Conservation (phyloP, 768 basidiomycete genomes). For the Galerina marginata region DNA sequence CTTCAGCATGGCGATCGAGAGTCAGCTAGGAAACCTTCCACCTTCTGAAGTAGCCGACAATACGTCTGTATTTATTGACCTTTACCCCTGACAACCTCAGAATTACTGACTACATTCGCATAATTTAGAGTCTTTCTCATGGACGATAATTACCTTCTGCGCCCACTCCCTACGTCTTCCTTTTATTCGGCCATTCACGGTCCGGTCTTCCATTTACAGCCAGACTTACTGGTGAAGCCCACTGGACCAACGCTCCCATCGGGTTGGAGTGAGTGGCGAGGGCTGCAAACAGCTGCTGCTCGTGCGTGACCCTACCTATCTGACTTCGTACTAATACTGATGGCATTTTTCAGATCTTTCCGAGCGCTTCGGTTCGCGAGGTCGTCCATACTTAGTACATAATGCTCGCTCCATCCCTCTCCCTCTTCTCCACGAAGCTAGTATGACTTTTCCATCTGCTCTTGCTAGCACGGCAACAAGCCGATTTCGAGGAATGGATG, state of each 20-base stretch:
- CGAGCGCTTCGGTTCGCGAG: constrained; percentile 2
- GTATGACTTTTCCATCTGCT: not conserved
- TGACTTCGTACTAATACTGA: not conserved
- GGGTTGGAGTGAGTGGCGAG: constrained; percentile 9
- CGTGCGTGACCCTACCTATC: not conserved
- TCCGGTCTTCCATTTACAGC: constrained; percentile 3
- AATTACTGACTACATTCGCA: too few relatives aligned
- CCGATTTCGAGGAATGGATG: constrained; percentile 2
- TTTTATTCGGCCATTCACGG: constrained; percentile 8
- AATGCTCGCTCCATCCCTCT: constrained; percentile 8
- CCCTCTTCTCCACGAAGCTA: constrained; percentile 4
- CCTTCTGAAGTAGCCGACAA: constrained; percentile 4
- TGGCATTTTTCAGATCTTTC: not conserved
- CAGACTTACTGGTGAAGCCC: not conserved
- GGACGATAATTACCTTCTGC: constrained; percentile 6
- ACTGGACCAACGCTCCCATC: not conserved
- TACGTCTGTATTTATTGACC: not conserved
- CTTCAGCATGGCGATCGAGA: constrained; percentile 9
- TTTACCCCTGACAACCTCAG: not conserved
- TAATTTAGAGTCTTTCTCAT: constrained; percentile 2
- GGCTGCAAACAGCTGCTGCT: constrained; percentile 2
- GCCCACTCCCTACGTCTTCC: not conserved
- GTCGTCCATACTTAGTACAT: constrained; percentile 4
- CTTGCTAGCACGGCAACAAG: constrained; percentile 6
- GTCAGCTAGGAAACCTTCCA: constrained; percentile 2